phyloP scores from a whole-genome alignment of 176 grass and related monocot genomes.

The Puccinellia tenuiflora region DNA sequence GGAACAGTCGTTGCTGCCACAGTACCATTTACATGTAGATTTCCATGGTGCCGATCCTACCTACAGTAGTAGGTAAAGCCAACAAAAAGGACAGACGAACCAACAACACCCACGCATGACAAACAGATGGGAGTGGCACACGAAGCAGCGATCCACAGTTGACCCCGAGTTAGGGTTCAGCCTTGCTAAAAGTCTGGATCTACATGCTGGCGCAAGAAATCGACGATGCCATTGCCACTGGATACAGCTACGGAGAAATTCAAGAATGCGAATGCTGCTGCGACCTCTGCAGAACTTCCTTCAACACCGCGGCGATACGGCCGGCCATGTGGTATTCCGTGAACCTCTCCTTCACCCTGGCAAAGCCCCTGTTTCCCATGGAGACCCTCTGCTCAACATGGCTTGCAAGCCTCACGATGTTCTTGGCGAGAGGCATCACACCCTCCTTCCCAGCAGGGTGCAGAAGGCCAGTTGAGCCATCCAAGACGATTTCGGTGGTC shows the following conservation, averaged over 20 bases:
- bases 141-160: background rate
- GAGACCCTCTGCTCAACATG: constrained; percentile 55
- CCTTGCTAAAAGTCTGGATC: background rate
- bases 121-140: background rate
- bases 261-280: constrained; percentile 27
- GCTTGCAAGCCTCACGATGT: constrained; percentile 65
- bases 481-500: constrained; percentile 75
- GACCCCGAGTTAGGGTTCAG: background rate
- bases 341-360: constrained; percentile 71
- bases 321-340: constrained; percentile 91
- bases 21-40: background rate
- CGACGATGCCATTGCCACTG: background rate
- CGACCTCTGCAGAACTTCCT: constrained; percentile 47
- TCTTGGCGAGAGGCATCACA: constrained; percentile 56
- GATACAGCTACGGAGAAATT: background rate
- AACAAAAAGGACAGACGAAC: no score
- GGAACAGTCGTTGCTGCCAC: background rate
- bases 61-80: background rate
- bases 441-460: constrained; percentile 84
- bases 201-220: background rate
- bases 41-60: background rate
- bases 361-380: constrained; percentile 71
- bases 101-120: background rate
- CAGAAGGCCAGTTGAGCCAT: constrained; percentile 76
- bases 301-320: constrained; percentile 62